These are phyloP conservation scores for Neurospora pannonica DNA, from an alignment of 495 filamentous ascomycete species.

Conservation along the genomic window DNA sequence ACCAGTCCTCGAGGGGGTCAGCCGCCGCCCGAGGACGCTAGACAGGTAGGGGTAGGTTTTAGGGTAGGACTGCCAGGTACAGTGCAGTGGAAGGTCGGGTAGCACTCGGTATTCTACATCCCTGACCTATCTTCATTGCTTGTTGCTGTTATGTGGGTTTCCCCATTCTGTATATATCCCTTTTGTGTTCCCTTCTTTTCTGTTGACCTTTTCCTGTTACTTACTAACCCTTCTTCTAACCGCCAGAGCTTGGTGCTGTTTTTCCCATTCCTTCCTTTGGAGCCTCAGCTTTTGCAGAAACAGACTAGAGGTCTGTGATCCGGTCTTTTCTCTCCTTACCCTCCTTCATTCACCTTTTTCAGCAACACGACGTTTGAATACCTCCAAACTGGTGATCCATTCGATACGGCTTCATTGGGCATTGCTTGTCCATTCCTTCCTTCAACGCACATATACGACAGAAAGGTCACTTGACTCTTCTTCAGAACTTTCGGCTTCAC, in stretches of 20 bases:
- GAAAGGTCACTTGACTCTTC: background rate
- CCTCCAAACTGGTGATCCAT: background rate
- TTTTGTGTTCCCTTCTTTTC: background rate
- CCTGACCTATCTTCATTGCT: background rate
- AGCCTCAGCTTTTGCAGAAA: background rate
- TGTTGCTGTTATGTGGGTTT: background rate
- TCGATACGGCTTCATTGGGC: background rate
- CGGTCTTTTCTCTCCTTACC: background rate
- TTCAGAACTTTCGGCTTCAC: background rate
- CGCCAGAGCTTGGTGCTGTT: background rate
- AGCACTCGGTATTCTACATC: background rate
- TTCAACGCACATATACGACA: background rate
- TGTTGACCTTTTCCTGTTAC: background rate
- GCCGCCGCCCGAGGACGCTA: background rate
- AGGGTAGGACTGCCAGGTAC: background rate
- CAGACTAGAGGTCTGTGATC: background rate
- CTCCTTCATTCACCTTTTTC: background rate
- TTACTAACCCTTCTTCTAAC: background rate
- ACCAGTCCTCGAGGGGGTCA: background rate
- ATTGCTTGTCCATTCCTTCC: background rate
- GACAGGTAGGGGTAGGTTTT: background rate
- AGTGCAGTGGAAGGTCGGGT: background rate
- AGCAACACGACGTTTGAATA: background rate
- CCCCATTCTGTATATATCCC: background rate
- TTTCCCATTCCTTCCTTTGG: background rate